Evolutionary conservation across 306 rosid species (phyloP).

Genomic region (Dryas drummondii): DNA sequence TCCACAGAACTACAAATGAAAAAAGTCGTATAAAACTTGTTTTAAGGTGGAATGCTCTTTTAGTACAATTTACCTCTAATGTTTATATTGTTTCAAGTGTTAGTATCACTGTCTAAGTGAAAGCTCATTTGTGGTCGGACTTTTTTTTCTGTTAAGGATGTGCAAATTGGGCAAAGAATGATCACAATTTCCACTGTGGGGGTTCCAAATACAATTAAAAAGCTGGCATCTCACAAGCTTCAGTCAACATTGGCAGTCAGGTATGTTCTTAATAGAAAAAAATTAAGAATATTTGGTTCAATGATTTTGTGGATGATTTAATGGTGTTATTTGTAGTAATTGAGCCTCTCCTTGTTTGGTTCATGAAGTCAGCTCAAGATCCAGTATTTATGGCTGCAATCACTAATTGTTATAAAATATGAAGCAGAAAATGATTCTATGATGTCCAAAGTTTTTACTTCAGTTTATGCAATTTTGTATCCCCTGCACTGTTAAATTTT

Average conservation of each 20-base stretch:
- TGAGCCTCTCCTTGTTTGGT: neutral
- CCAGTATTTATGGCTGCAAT: neutral
- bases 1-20: no score
- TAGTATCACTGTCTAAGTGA: neutral
- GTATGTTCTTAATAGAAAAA: conserved; percentile 33
- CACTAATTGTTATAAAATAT: neutral
- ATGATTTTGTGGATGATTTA: neutral
- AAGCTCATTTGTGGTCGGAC: conserved; percentile 18
- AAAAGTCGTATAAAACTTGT: neutral
- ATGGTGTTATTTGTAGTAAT: neutral
- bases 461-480: neutral
- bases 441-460: conserved; percentile 1
- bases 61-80: neutral
- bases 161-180: conserved; percentile 97
- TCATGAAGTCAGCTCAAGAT: neutral
- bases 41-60: neutral
- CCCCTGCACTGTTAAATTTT: conserved; percentile 6
- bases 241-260: conserved; percentile 98
- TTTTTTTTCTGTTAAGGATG: conserved; percentile 47
- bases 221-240: conserved; percentile 90
- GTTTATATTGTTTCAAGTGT: neutral
- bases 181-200: conserved; percentile 97
- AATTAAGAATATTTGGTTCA: neutral
- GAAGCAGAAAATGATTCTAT: neutral
- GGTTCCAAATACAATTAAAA: conserved; percentile 89